Evolutionary conservation across 164 flowering plant species (phyloP), one percentile per base, ranked within the genome.

Genomic region (Kingdonia uniflora): DNA sequence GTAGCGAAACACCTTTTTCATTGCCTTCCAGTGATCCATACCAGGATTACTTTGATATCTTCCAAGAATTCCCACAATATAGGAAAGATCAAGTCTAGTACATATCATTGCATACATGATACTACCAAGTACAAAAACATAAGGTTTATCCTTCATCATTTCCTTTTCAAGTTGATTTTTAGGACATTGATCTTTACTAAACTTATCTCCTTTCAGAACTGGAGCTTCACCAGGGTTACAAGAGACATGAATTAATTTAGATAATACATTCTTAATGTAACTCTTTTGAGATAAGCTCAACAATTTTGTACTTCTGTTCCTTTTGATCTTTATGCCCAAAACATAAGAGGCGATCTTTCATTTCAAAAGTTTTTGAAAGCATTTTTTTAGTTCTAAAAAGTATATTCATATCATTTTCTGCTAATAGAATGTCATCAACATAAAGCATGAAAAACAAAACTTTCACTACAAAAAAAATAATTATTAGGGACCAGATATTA

Each of bases 201-300:
- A 50, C 17, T 24, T 25, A n/a, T 49, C 52, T 13, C 52, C 52
- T n/a, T 49, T 25, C 10, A 49, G 33, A 24, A 42, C 13, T 48
- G 25, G 16, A 16, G 49, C 49, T 45, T 29, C 35, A 45, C 11
- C 12, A 5, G 12, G 5, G 6, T 11, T 20, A 21, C 19, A 45
- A 11, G 20, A 19, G 19, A 12, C 22, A 16, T 2, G 22, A 45
- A 16, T 1, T 12, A 11, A 19, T 0, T 11, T 12, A 14, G 19
- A 0, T 21, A 45, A 45, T 14, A 45, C 20, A 4, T 19, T 45
- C 14, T 45, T 20, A 11, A 45, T 45, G 13, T 45, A 45, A 3
- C 13, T 12, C 49, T 45, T 45, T 45, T 45, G 49, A 45, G 49
- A 45, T 19, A 19, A 13, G 4, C 49, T 19, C 20, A 45, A 45